Conservation (phyloP, 2,329 filamentous ascomycete genomes). For the Pseudocercospora fuligena region DNA sequence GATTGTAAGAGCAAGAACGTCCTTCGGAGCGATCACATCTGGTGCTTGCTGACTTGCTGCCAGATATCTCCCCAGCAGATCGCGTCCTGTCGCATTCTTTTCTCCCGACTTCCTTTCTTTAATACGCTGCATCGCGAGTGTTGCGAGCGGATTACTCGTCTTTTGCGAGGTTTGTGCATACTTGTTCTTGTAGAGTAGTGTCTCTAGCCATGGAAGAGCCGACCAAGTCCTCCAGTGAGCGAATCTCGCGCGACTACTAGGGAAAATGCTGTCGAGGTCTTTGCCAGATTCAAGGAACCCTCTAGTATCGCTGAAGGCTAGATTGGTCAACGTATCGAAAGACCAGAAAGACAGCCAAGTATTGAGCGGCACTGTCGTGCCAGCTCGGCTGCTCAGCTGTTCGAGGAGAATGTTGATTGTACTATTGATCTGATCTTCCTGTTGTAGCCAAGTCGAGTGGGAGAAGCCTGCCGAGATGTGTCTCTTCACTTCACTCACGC, state of each 20-base stretch:
- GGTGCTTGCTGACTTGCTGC: conserved; percentile 19
- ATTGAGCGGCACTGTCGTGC: not conserved
- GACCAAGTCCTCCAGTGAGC: conserved; percentile 22
- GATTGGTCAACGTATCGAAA: conserved; percentile 21
- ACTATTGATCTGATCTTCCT: conserved; percentile 21
- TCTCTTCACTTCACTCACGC: conserved; percentile 20
- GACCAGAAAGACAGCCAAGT: conserved; percentile 21
- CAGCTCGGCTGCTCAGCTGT: conserved; percentile 7
- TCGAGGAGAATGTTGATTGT: conserved; percentile 16
- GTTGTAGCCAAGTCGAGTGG: conserved; percentile 19
- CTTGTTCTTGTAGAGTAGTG: conserved; percentile 21
- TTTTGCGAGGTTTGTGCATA: conserved; percentile 5
- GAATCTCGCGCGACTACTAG: conserved; percentile 13
- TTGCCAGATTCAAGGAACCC: conserved; percentile 13
- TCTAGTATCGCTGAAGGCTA: conserved; percentile 21
- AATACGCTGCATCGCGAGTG: conserved; percentile 14
- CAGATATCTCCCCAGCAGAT: conserved; percentile 16
- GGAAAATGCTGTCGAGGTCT: conserved; percentile 20
- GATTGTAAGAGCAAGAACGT: conserved; percentile 23
- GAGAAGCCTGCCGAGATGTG: conserved; percentile 23
- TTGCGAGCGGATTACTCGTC: conserved; percentile 7
- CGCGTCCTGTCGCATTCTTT: not conserved
- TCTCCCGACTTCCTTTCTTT: conserved; percentile 5
- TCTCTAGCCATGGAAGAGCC: conserved; percentile 14
- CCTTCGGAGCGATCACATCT: conserved; percentile 12